Evolutionary conservation across 345 rosid genomes (phyloP).

Genomic region (Lepidium africanum): DNA sequence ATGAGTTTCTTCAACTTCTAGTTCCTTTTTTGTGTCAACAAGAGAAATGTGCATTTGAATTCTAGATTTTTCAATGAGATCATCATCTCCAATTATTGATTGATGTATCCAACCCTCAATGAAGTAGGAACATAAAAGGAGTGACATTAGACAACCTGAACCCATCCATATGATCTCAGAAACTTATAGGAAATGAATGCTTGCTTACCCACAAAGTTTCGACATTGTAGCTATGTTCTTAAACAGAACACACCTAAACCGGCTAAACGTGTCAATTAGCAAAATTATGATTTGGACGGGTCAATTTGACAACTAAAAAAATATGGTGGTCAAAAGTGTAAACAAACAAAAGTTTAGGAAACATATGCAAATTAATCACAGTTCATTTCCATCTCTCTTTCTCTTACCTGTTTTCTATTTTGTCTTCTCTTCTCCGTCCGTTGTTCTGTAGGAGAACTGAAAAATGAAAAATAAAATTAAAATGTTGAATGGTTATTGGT

Average conservation of each 20-base stretch:
- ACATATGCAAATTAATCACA: background rate
- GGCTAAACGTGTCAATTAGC: background rate
- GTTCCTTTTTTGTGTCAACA: constrained; percentile 9
- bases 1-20: constrained; percentile 10
- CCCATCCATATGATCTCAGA: background rate
- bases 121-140: background rate
- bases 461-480: background rate
- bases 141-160: background rate
- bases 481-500: background rate
- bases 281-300: background rate
- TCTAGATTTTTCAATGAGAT: background rate
- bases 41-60: constrained; percentile 13
- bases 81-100: background rate
- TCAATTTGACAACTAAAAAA: background rate
- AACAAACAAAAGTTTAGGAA: background rate
- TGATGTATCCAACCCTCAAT: background rate
- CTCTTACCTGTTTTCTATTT: background rate
- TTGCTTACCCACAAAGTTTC: no score
- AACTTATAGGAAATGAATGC: background rate
- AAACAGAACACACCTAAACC: no score
- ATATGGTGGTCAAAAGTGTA: background rate
- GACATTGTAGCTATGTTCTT: no score
- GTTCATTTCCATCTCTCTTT: background rate
- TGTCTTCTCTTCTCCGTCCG: constrained; percentile 5
- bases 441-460: background rate